These are phyloP conservation scores for Aspergillus carbonarius DNA, from an alignment of 2,329 filamentous ascomycete genomes.

Conservation along the genomic window DNA sequence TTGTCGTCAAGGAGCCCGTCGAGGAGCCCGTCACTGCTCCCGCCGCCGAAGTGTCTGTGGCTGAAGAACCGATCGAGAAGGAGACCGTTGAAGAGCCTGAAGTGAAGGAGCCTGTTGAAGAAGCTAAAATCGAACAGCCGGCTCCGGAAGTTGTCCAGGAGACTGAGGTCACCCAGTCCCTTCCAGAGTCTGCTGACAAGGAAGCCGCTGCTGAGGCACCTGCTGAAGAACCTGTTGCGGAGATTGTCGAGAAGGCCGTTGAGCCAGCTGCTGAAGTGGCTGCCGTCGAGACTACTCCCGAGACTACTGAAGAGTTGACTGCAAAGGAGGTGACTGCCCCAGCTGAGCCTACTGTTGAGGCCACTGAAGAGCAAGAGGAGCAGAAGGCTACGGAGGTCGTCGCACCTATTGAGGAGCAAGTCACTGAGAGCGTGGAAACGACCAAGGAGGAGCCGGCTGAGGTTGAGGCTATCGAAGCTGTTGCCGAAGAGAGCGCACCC, in stretches of 20 bases:
- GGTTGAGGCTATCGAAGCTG: background rate
- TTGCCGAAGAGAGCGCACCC: background rate
- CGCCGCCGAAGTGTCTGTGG: constrained; percentile 10
- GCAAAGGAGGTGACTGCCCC: constrained; percentile 9
- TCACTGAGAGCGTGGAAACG: constrained; percentile 1
- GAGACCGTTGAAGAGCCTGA: background rate
- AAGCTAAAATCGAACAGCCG: background rate
- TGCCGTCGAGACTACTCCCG: background rate
- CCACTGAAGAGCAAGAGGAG: constrained; percentile 9
- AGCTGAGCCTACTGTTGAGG: background rate
- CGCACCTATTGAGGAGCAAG: constrained; percentile 2
- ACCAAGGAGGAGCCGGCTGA: constrained; percentile 1
- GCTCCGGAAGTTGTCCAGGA: background rate
- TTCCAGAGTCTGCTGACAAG: constrained; percentile 4
- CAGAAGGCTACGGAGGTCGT: constrained; percentile 3
- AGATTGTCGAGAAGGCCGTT: constrained; percentile 11
- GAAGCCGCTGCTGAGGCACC: constrained; percentile 3
- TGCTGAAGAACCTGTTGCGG: constrained; percentile 8
- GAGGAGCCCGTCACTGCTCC: background rate
- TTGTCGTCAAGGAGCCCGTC: background rate
- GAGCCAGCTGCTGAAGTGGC: background rate
- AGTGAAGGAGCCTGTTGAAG: background rate
- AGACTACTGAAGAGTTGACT: constrained; percentile 2
- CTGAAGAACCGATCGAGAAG: constrained; percentile 4
- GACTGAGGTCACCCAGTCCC: constrained; percentile 5